Evolutionary conservation across 345 rosid genomes (phyloP), one percentile per base, ranked within the genome.

Genomic region (Kernera saxatilis): DNA sequence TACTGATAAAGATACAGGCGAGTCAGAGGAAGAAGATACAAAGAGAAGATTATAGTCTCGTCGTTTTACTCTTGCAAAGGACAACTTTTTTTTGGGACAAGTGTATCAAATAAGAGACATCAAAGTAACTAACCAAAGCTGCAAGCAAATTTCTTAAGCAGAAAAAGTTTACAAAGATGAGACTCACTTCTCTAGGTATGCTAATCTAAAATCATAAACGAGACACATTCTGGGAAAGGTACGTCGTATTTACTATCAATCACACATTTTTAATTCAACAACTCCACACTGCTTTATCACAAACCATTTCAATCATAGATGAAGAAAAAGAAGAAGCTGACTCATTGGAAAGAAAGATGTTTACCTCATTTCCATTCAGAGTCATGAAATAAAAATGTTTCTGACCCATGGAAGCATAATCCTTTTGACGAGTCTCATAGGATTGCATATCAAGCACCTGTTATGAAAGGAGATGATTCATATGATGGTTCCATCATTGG

Each of bases 331-430:
- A 64, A 57, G 55, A 54, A 58, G 61, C 49, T 26, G 23, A 12
- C 23, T 25, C 57, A 46, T 52, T 29, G 45, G 6, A 52, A 21
- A 62, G 64, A 52, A 48, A 22, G 9, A 71, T 70, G 50, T 83
- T 66, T 75, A 94, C 99, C 99, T 94, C 99, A 67, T 91, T 90
- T 74, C 95, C 96, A 77, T 89, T 86, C 75, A 94, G 79, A 23
- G 99, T 94, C 99, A 94, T 94, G 84, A 94, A 94, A 84, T 94
- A 94, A 83, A 91, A 94, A 87, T 94, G 99, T 82, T 87, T 94
- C 78, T 94, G 98, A 76, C 96, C 88, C 82, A 76, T 86, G 33
- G 81, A 82, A 49, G 98, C 99, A 84, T 94, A 94, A 68, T 94
- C 88, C 77, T 82, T 88, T 66, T 86, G 98, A 5, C 99, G 86